These are phyloP conservation scores for Eragrostis tef DNA, from an alignment of 202 grass and related monocot species.

Conservation along the genomic window DNA sequence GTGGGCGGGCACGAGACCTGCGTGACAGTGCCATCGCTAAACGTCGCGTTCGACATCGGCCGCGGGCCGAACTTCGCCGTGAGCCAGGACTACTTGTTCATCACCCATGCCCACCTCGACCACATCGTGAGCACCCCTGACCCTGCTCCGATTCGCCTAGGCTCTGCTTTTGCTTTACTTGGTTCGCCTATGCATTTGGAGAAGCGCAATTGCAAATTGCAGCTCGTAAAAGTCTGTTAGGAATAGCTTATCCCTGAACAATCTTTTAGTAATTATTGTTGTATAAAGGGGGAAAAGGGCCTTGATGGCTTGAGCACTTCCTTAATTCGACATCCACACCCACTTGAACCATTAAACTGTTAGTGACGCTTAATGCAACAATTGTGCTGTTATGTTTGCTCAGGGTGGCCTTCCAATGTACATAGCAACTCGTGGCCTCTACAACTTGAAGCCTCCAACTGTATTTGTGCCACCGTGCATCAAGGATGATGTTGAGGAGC, in stretches of 20 bases:
- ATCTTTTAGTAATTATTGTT: not conserved
- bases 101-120: slow-evolving; percentile 93
- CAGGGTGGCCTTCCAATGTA: slow-evolving; percentile 95
- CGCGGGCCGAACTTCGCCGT: slow-evolving; percentile 73
- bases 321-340: not conserved
- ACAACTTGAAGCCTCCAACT: slow-evolving; percentile 83
- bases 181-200: not conserved
- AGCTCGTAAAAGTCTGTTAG: not conserved
- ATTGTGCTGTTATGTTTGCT: slow-evolving; percentile 26
- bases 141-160: not conserved
- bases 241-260: not conserved
- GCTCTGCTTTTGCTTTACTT: slow-evolving; percentile 4
- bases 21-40: slow-evolving; percentile 68
- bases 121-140: slow-evolving; percentile 70
- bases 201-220: not conserved
- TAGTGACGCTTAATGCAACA: not conserved
- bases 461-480: slow-evolving; percentile 95
- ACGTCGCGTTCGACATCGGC: slow-evolving; percentile 91
- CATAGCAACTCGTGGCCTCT: slow-evolving; percentile 81
- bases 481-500: slow-evolving; percentile 77
- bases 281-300: too few relatives aligned
- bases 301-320: not conserved
- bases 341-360: slow-evolving; percentile 2
- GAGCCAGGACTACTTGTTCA: slow-evolving; percentile 89
- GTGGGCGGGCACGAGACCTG: slow-evolving; percentile 98